A percentile compares a stretch with the other conserved stretches of the same genome.
phyloP scores from a whole-genome alignment of 2,329 filamentous ascomycete species.

The Ceratocystis diversiconidia region DNA sequence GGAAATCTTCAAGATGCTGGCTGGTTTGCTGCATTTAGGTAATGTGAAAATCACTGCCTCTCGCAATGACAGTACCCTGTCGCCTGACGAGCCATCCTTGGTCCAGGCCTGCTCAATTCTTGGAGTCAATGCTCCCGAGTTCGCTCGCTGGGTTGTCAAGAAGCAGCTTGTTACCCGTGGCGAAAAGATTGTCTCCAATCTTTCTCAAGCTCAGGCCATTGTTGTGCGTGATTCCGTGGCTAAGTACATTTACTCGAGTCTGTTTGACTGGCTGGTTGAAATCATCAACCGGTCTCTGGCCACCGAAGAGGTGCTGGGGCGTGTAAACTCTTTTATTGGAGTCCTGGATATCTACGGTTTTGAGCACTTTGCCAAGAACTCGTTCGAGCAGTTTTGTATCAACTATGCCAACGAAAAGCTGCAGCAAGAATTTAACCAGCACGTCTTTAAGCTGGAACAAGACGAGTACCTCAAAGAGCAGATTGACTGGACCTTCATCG shows the following conservation, averaged over 20 bases:
- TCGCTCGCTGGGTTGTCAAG: conserved; percentile 97
- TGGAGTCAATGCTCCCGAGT: conserved; percentile 72
- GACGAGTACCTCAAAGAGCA: conserved; percentile 93
- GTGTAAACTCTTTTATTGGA: conserved; percentile 84
- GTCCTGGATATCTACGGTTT: conserved; percentile 99
- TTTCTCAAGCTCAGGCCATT: conserved; percentile 82
- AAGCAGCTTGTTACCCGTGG: conserved; percentile 93
- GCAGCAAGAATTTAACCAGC: conserved; percentile 97
- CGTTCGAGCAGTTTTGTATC: conserved; percentile 99
- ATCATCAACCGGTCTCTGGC: conserved; percentile 85
- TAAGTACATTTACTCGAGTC: conserved; percentile 95
- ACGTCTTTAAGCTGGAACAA: conserved; percentile 97
- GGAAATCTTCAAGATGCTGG: conserved; percentile 80
- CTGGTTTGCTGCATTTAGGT: conserved; percentile 81
- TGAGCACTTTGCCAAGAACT: conserved; percentile 98
- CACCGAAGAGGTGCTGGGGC: conserved; percentile 68
- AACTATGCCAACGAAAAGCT: conserved; percentile 99
- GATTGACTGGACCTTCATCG: conserved; percentile 99
- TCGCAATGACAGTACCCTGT: conserved; percentile 71
- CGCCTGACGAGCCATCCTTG: conserved; percentile 67
- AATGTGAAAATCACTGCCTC: conserved; percentile 93
- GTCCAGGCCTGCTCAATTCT: conserved; percentile 70
- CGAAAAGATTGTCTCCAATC: conserved; percentile 92
- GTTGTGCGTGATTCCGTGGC: conserved; percentile 95
- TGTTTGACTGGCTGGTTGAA: conserved; percentile 99